Evolutionary conservation across 371 early-diverging fungal genomes (phyloP), one percentile per base, ranked within the genome.

Genomic region (Rhizopus delemar): DNA sequence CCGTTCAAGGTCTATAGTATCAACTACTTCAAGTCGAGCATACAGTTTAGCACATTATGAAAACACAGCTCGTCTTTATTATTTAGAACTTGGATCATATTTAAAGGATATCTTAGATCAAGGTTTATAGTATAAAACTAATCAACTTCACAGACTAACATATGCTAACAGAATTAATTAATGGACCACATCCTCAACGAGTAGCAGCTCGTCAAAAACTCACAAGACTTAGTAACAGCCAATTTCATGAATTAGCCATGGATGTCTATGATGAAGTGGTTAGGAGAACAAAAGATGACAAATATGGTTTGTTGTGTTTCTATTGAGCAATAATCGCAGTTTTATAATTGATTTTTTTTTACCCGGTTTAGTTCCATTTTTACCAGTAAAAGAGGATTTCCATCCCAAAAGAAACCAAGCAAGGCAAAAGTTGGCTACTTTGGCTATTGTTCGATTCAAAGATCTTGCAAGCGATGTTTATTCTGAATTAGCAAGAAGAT

Each of bases 351-450:
- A 35, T 35, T 48, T 11, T 49, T 22, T 22, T 22, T 22, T 22
- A 22, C 22, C 22, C 9, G 32, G 13, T 45, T 28, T 70, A 93
- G 94, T 89, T 7, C 94, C 96, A 2, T 96, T 93, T 71, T 75
- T 97, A 36, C 86, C 90, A 9, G 87, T 92, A 35, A 78, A 86
- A 28, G 86, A 87, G 68, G 88, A 89, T 38, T 96, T 89, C 68
- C 95, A 95, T 69, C 94, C 92, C 8, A 93, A 94, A 70, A 83
- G 96, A 53, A 97, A 97, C 77, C 96, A 96, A 68, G 97, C 96
- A 7, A 85, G 97, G 31, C 96, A 95, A 69, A 97, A 97, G 67
- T 81, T 97, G n/a, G 95, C 95, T 31, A 95, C 95, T 0, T 82
- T 97, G 8, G 90, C 93, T 5, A 80, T 75, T 50, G 70, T 82